Evolutionary conservation across 192 early-diverging fungal species (phyloP), one percentile per base, ranked within the genome.

Genomic region (Linnemannia schmuckeri): DNA sequence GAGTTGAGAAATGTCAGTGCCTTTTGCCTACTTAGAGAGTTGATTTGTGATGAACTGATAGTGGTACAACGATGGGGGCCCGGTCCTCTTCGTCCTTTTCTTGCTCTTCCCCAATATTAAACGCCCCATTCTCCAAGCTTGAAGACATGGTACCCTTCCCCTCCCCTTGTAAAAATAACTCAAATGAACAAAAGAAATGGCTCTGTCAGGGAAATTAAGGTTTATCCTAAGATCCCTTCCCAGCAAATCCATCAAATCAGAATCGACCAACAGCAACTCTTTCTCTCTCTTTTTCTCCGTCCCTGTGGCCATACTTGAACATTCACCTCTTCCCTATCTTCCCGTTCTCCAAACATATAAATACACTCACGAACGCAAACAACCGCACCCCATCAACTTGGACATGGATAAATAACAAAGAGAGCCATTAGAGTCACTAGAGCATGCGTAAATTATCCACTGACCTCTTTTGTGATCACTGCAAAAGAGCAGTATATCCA

Each of bases 231-330:
- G 61, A 66, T 66, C 61, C 61, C 61, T 30, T 66, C 27, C 61
- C 61, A 33, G 30, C n/a, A 66, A 27, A 27, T 66, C 76, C 61
- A 41, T 35, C 75, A 70, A 77, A 77, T 76, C 47, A 75, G 41
- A 82, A 72, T 49, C 24, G 69, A 30, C 82, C 74, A 76, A 70
- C 82, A 83, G 75, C 66, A 13, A 27, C 30, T 30, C 57, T 30
- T 6, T 12, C 27, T 0, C n/a, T 13, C 55, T 24, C 24, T 1
- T 27, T n/a, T 9, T n/a, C 57, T 24, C 54, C 54, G 22, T n/a
- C 57, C 57, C 54, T 20, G 22, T 7, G n/a, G n/a, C 9, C 24
- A n/a, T 17, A 7, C 47, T 15, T 52, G 44, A 46, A 12, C 44
- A 46, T 46, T 46, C 37, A 46, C 44, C 13, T 12, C 44, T 46